These are phyloP conservation scores for Schizochytrium sp. DNA, from an alignment of 108 stramenopile genomes.

Conservation along the genomic window DNA sequence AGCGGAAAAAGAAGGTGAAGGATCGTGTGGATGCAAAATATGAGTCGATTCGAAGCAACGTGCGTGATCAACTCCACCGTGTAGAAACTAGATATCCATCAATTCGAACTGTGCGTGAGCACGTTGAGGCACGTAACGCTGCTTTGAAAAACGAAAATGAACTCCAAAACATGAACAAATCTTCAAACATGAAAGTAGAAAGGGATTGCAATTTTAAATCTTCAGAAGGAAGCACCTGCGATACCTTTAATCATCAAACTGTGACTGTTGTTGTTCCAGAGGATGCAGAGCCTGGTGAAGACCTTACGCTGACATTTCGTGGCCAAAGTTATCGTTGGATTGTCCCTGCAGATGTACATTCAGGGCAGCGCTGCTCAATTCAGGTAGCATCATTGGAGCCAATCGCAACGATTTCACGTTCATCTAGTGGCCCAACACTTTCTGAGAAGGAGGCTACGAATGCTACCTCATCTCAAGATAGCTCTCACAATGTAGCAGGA, in stretches of 20 bases:
- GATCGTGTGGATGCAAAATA: too few relatives aligned
- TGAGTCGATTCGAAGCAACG: too few relatives aligned
- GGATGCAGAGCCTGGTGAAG: neutral
- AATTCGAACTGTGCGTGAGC: too few relatives aligned
- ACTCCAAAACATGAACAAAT: too few relatives aligned
- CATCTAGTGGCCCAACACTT: neutral
- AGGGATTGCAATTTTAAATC: too few relatives aligned
- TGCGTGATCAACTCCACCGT: too few relatives aligned
- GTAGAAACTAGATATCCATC: too few relatives aligned
- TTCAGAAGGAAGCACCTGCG: too few relatives aligned
- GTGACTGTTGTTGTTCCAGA: neutral
- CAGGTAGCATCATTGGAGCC: neutral
- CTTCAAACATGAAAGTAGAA: too few relatives aligned
- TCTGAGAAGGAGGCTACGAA: neutral
- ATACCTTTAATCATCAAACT: neutral
- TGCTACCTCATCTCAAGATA: neutral
- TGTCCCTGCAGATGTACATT: neutral
- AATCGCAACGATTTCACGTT: neutral
- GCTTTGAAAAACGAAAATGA: too few relatives aligned
- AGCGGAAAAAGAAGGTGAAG: too few relatives aligned
- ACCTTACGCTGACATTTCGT: neutral
- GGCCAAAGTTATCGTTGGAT: neutral
- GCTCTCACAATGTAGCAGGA: neutral
- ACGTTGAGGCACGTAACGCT: too few relatives aligned
- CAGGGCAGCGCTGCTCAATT: neutral